These are phyloP conservation scores for Selenicereus undatus DNA, from an alignment of 148 eudicot genomes.

Conservation along the genomic window DNA sequence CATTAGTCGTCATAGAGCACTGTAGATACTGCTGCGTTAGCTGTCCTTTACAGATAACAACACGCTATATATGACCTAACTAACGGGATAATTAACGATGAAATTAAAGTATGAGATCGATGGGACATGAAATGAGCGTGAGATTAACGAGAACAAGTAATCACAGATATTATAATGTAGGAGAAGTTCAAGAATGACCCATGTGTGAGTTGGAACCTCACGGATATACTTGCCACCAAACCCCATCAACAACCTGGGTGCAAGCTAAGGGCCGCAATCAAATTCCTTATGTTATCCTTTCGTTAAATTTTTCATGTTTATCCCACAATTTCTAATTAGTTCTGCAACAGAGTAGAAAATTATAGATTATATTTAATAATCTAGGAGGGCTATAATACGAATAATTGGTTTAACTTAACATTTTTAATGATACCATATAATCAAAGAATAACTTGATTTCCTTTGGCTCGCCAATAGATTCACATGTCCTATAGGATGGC, in stretches of 20 bases:
- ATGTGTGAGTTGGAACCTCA: slow-evolving; percentile 4
- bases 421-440: no score
- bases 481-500: no score
- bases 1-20: neutral
- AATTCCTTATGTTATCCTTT: neutral
- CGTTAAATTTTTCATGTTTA: neutral
- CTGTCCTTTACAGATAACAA: neutral
- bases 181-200: neutral
- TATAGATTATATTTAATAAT: no score
- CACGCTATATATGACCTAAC: neutral
- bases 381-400: no score
- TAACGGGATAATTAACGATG: neutral
- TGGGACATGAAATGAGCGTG: neutral
- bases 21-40: neutral
- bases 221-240: slow-evolving; percentile 3
- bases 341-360: no score
- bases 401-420: no score
- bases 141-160: neutral
- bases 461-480: no score
- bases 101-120: neutral
- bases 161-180: neutral
- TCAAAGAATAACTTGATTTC: no score
- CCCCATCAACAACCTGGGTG: neutral
- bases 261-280: neutral
- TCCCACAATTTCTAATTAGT: neutral